Evolutionary conservation across 148 eudicot species (phyloP).

Genomic region (Rhododendron ferrugineum): DNA sequence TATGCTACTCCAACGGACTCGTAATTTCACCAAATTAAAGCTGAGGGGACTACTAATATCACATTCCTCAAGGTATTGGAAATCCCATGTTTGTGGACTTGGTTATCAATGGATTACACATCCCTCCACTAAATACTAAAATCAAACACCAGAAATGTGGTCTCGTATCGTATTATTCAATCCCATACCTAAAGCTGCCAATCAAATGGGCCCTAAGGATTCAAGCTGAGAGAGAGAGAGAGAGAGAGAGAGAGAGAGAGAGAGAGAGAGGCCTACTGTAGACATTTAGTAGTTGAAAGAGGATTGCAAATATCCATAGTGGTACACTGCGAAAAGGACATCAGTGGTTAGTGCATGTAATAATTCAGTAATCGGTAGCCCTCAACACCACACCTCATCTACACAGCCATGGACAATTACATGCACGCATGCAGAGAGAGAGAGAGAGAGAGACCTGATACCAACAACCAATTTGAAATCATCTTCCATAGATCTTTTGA

Average conservation of each 20-base stretch:
- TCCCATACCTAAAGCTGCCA: neutral
- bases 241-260: no score
- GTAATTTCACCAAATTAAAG: no score
- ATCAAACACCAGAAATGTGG: neutral
- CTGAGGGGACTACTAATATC: no score
- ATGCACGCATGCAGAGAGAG: neutral
- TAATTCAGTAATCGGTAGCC: neutral
- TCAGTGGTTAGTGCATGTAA: neutral
- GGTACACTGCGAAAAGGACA: neutral
- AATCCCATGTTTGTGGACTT: neutral
- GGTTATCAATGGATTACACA: neutral
- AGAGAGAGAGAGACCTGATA: no score
- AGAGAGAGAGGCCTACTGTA: no score
- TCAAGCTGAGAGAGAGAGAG: no score
- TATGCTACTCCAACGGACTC: neutral
- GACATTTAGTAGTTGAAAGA: slow-evolving; percentile 14
- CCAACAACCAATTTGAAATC: slow-evolving; percentile 56
- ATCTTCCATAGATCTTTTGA: slow-evolving; percentile 88
- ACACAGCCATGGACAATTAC: neutral
- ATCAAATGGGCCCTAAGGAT: neutral
- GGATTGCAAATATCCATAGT: slow-evolving; percentile 42
- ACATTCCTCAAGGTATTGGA: neutral
- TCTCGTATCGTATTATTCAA: neutral
- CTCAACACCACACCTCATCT: neutral
- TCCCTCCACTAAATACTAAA: neutral